These are phyloP conservation scores for Fusarium sp. DNA, from an alignment of 2,329 filamentous ascomycete species.

Conservation along the genomic window DNA sequence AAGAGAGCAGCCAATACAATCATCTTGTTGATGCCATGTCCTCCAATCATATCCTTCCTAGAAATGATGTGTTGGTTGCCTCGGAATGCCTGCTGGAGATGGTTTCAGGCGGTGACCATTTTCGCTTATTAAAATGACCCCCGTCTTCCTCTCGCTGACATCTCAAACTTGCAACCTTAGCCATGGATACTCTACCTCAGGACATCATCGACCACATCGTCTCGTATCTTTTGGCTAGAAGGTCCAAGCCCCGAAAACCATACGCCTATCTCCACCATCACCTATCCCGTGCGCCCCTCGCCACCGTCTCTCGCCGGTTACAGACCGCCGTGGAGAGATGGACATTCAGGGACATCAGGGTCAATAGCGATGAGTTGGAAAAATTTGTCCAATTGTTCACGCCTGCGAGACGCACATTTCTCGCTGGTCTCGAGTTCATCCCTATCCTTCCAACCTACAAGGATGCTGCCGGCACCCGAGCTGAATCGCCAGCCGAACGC, in stretches of 20 bases:
- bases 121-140: background rate
- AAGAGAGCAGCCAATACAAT: conserved; percentile 24
- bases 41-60: background rate
- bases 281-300: background rate
- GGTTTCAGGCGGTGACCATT: background rate
- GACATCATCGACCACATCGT: conserved; percentile 12
- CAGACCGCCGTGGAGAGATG: conserved; percentile 9
- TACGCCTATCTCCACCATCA: background rate
- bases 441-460: conserved; percentile 2
- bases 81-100: background rate
- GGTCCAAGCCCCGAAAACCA: background rate
- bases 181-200: conserved; percentile 11
- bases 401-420: background rate
- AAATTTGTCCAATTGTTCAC: conserved; percentile 1
- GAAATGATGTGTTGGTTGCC: background rate
- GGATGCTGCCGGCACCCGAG: background rate
- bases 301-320: conserved; percentile 2
- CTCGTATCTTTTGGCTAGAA: background rate
- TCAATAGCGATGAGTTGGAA: conserved; percentile 9
- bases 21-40: background rate
- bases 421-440: conserved; percentile 7
- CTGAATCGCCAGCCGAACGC: conserved; percentile 12
- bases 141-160: background rate
- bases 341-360: conserved; percentile 6
- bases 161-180: background rate